Conservation (phyloP, 108 stramenopile species). For the Conticribra guillardii region DNA sequence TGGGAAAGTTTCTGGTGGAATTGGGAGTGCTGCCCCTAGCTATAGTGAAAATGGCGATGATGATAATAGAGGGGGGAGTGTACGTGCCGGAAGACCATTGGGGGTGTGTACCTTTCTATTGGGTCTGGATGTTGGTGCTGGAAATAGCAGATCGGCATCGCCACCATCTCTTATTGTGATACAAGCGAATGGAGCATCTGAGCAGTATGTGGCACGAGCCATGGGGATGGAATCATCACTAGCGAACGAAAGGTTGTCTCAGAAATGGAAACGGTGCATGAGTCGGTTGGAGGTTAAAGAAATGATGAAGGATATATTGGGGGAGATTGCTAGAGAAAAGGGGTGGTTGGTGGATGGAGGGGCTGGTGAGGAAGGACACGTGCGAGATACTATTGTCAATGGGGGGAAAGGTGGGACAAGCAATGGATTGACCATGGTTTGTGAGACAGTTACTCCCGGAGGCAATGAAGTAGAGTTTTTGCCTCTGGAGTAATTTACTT, state of each 20-base stretch:
- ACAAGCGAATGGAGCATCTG: slow-evolving; percentile 37
- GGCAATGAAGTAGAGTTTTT: slow-evolving; percentile 43
- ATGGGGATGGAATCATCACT: slow-evolving; percentile 32
- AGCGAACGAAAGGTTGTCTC: slow-evolving; percentile 30
- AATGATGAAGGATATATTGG: slow-evolving; percentile 27
- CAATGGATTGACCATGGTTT: slow-evolving; percentile 19
- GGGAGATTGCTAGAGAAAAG: slow-evolving; percentile 25
- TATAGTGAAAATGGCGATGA: slow-evolving; percentile 23
- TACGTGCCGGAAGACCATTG: slow-evolving; percentile 40
- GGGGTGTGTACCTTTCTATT: slow-evolving; percentile 39
- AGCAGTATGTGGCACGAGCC: slow-evolving; percentile 39
- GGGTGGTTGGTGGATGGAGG: slow-evolving; percentile 21
- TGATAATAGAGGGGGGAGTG: background rate
- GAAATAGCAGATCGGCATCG: background rate
- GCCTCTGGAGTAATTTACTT: background rate
- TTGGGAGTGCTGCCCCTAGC: slow-evolving; percentile 39
- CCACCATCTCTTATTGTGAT: slow-evolving; percentile 29
- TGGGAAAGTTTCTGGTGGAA: slow-evolving; percentile 24
- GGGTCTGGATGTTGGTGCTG: slow-evolving; percentile 9
- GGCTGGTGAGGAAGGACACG: background rate
- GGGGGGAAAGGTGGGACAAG: background rate
- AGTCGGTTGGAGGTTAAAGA: slow-evolving; percentile 1
- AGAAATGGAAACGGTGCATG: slow-evolving; percentile 33
- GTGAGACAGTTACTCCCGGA: slow-evolving; percentile 29
- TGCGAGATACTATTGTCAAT: background rate